Conservation (phyloP, 2,329 filamentous ascomycete genomes). For the Neonectria punicea region DNA sequence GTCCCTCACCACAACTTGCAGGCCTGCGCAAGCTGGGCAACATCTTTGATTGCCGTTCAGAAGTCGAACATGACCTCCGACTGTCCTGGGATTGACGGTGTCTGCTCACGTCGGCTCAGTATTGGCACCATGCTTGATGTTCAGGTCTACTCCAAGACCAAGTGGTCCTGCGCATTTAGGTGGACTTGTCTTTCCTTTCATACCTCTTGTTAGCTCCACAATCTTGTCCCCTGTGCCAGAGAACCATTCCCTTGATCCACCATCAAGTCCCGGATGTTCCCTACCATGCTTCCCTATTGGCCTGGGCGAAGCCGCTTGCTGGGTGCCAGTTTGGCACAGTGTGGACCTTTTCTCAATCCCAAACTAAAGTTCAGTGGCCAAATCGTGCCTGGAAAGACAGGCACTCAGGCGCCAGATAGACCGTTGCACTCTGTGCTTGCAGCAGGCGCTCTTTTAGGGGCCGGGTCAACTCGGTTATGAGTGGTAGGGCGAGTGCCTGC, state of each 20-base stretch:
- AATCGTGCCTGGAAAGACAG: conserved; percentile 44
- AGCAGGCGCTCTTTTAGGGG: conserved; percentile 16
- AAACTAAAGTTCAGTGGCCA: conserved; percentile 29
- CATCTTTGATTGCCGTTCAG: not conserved
- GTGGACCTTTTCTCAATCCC: conserved; percentile 37
- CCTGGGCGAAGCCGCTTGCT: conserved; percentile 33
- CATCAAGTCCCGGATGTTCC: conserved; percentile 22
- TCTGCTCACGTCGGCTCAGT: conserved; percentile 8
- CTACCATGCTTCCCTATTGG: conserved; percentile 34
- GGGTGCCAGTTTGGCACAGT: conserved; percentile 47
- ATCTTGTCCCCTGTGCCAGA: conserved; percentile 29
- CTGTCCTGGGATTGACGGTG: not conserved
- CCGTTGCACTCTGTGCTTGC: conserved; percentile 9
- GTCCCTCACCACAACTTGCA: not conserved
- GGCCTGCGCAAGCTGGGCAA: conserved; percentile 3
- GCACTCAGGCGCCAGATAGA: conserved; percentile 35
- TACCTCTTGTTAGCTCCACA: conserved; percentile 43
- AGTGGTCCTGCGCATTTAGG: conserved; percentile 22
- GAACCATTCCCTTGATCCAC: conserved; percentile 38
- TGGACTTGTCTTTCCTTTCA: conserved; percentile 43
- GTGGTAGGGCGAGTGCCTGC: conserved; percentile 36
- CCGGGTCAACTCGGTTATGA: conserved; percentile 44
- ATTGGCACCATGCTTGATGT: conserved; percentile 29
- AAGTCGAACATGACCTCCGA: conserved; percentile 1
- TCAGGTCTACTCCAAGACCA: conserved; percentile 27